phyloP scores from a whole-genome alignment of 306 rosid genomes.

The Malus sieversii region DNA sequence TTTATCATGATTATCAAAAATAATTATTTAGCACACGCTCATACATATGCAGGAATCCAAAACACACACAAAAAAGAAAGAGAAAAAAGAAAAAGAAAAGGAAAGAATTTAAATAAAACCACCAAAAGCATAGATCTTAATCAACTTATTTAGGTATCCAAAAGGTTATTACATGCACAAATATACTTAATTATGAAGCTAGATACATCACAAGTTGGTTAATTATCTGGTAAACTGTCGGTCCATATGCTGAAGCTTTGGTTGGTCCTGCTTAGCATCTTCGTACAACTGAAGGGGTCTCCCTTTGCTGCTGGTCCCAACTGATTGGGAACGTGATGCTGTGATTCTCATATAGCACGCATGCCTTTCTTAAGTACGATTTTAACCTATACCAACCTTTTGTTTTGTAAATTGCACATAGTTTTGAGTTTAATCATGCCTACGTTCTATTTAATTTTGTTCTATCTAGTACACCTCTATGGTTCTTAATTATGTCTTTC shows the following conservation, averaged over 20 bases:
- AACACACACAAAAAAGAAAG: neutral
- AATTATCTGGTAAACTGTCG: neutral
- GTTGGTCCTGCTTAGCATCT: conserved; percentile 49
- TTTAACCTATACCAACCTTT: conserved; percentile 10
- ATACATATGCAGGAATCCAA: neutral
- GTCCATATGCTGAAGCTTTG: conserved; percentile 42
- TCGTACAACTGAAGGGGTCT: conserved; percentile 25
- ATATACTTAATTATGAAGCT: neutral
- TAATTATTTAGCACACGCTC: neutral
- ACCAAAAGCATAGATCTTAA: neutral
- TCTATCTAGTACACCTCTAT: neutral
- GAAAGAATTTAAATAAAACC: neutral
- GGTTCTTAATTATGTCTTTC: neutral
- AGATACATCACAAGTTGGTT: neutral
- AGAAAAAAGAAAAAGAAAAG: neutral
- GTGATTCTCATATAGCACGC: conserved; percentile 28
- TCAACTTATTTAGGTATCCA: neutral
- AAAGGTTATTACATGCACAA: neutral
- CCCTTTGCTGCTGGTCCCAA: conserved; percentile 38
- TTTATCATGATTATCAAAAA: conserved; percentile 7
- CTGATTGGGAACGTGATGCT: conserved; percentile 20
- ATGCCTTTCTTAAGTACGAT: conserved; percentile 29
- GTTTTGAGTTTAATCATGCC: neutral
- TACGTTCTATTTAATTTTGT: neutral
- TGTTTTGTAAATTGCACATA: neutral